Conservation (phyloP, 2,329 filamentous ascomycete species). For the Aureobasidium uvarum region DNA sequence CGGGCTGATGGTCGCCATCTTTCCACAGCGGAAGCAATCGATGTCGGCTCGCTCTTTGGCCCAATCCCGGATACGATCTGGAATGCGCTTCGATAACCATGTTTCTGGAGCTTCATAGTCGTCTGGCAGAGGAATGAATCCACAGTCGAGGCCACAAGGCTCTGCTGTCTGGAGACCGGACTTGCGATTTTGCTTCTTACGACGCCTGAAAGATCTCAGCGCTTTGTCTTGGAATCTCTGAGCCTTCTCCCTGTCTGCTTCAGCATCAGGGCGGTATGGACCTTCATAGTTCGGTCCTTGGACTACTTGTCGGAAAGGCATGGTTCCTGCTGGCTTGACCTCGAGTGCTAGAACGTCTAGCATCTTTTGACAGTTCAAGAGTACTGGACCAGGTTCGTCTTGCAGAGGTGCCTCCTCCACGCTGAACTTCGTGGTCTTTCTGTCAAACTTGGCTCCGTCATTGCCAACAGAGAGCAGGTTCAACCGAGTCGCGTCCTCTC, state of each 20-base stretch:
- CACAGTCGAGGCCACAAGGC: slow-evolving; percentile 36
- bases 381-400: slow-evolving; percentile 25
- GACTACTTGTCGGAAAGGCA: slow-evolving; percentile 48
- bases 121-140: slow-evolving; percentile 37
- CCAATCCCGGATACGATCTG: slow-evolving; percentile 37
- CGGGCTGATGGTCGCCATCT: slow-evolving; percentile 30
- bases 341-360: slow-evolving; percentile 40
- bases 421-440: slow-evolving; percentile 36
- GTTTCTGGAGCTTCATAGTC: slow-evolving; percentile 30
- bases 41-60: not conserved
- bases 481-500: slow-evolving; percentile 56
- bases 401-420: slow-evolving; percentile 29
- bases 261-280: not conserved
- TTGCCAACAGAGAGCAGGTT: slow-evolving; percentile 51
- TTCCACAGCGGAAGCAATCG: slow-evolving; percentile 44
- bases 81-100: slow-evolving; percentile 47
- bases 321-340: slow-evolving; percentile 41
- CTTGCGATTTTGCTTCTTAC: slow-evolving; percentile 14
- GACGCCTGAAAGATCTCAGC: slow-evolving; percentile 24
- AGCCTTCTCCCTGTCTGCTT: not conserved
- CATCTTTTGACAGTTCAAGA: slow-evolving; percentile 32
- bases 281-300: slow-evolving; percentile 45
- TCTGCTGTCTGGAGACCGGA: slow-evolving; percentile 31
- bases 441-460: slow-evolving; percentile 17
- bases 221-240: not conserved